phyloP scores from a whole-genome alignment of 179 eudicot species.

The Nepenthes alata region DNA sequence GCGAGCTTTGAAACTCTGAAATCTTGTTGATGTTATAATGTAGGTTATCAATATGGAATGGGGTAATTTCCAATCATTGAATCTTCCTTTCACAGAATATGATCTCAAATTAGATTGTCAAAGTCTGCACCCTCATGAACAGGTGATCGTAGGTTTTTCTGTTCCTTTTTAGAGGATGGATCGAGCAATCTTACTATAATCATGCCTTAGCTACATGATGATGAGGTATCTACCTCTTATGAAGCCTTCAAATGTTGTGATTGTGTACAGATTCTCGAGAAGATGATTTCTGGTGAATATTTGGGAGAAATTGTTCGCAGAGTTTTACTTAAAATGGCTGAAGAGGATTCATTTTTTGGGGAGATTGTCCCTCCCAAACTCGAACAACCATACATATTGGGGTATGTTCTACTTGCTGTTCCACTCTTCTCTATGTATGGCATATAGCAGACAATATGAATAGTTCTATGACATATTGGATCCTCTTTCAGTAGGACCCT shows the following conservation, averaged over 20 bases:
- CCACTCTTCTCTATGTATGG: neutral
- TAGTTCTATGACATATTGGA: too few species aligned
- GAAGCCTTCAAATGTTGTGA: neutral
- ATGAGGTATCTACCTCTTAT: neutral
- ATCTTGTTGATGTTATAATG: neutral
- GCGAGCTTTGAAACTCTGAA: neutral
- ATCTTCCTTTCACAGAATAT: conserved; percentile 59
- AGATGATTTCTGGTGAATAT: conserved; percentile 90
- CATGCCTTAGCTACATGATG: neutral
- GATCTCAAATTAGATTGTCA: conserved; percentile 54
- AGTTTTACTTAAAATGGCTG: conserved; percentile 46
- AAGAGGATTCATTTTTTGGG: conserved; percentile 55
- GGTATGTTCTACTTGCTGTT: conserved; percentile 22
- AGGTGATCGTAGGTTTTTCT: conserved; percentile 26
- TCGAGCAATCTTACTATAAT: neutral
- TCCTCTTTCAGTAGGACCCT: too few species aligned
- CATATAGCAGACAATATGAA: neutral
- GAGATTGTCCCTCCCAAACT: conserved; percentile 35
- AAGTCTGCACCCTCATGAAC: conserved; percentile 61
- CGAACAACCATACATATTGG: conserved; percentile 28
- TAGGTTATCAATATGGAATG: conserved; percentile 69
- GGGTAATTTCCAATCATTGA: conserved; percentile 49
- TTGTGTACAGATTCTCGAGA: conserved; percentile 48
- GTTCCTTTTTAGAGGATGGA: too few species aligned
- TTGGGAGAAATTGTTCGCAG: conserved; percentile 80